Evolutionary conservation across 106 monocot genomes (phyloP), one percentile per base, ranked within the genome.

Genomic region (Apostasia shenzhenica): DNA sequence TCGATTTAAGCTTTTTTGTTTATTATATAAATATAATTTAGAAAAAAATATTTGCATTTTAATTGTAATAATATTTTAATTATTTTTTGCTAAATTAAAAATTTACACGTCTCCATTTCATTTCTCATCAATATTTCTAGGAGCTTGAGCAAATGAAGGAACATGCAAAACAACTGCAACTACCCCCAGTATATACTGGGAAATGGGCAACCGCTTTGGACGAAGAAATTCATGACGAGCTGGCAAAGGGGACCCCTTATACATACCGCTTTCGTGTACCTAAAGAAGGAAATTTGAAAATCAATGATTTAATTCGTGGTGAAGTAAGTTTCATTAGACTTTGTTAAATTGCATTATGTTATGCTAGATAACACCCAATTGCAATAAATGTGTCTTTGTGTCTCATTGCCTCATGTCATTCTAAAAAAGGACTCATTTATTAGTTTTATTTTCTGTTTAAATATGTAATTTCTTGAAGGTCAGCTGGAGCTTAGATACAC

Each of bases 101-200:
- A 26, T 26, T 26, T 26, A 26, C 26, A 26, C 26, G 26, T 26
- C 26, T 26, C 26, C 26, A 26, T 26, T 26, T 26, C 26, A 26
- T 26, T 26, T 26, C 0, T 26, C 26, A 26, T 26, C 3, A 37
- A 57, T 67, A 8, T 69, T 70, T 66, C 10, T 41, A 99, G 97
- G 97, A 99, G 75, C 71, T 99, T 67, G 93, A 99, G 66, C 78
- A 85, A 78, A 99, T 99, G 97, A 99, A 99, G 61, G 90, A 90
- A 71, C 77, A 48, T 37, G 97, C 97, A 81, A 93, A 92, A 75
- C 78, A 79, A 56, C 72, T 85, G 84, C 82, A 93, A 65, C 73
- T 99, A 53, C 97, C 97, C 47, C 97, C 97, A 57, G 78, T 99
- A 59, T 99, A 99, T 71, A 90, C 77, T 10, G 97, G 97, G 58